Evolutionary conservation across 768 basidiomycete species (phyloP).

Genomic region (Auriscalpium orientale): DNA sequence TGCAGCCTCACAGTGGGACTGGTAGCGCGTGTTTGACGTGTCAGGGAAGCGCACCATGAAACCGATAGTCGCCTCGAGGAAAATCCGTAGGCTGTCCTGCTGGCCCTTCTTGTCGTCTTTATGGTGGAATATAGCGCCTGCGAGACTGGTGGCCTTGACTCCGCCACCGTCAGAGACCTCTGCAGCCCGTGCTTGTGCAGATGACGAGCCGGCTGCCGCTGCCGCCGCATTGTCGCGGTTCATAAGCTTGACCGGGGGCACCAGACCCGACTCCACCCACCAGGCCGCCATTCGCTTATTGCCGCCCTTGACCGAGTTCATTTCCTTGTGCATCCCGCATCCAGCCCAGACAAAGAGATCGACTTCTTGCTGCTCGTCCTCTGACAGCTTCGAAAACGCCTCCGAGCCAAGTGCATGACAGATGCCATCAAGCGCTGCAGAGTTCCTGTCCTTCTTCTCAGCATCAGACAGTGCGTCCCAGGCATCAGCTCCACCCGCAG

Average conservation of each 20-base stretch:
- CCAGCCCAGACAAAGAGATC: not conserved
- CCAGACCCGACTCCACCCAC: too few species aligned
- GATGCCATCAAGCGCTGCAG: not conserved
- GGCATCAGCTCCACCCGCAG: not conserved
- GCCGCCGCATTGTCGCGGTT: slow-evolving; percentile 12
- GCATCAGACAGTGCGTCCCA: not conserved
- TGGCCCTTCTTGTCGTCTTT: slow-evolving; percentile 1
- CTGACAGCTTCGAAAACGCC: not conserved
- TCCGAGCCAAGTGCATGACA: not conserved
- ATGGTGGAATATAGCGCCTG: not conserved
- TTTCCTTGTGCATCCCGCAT: not conserved
- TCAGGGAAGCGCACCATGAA: slow-evolving; percentile 15
- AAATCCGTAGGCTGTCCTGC: not conserved
- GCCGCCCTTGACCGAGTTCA: not conserved
- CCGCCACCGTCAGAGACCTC: not conserved
- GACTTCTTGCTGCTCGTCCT: not conserved
- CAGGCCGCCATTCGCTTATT: not conserved
- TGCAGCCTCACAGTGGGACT: slow-evolving; percentile 14
- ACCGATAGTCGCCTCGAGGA: not conserved
- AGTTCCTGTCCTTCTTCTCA: not conserved
- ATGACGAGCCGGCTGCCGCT: not conserved
- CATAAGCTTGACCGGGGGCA: too few species aligned
- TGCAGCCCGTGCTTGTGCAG: not conserved
- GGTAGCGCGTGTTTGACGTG: slow-evolving; percentile 19
- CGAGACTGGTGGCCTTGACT: not conserved